These are phyloP conservation scores for Acacia pycnantha DNA, from an alignment of 331 rosid species.

Conservation along the genomic window DNA sequence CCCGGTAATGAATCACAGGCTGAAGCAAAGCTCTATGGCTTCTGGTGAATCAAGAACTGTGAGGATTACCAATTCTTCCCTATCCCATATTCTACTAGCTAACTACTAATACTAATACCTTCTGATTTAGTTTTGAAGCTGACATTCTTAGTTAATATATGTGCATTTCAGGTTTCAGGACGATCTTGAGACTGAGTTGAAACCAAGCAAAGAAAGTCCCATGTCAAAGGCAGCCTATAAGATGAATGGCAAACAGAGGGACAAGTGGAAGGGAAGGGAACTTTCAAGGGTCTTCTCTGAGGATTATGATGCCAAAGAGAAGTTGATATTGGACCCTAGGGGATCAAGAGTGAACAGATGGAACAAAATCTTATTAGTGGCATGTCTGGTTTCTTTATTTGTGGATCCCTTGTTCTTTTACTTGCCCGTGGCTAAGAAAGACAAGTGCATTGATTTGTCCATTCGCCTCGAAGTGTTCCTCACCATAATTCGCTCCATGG, in stretches of 20 bases:
- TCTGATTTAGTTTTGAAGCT: slow-evolving; percentile 20
- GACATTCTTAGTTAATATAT: slow-evolving; percentile 16
- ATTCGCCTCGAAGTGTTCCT: slow-evolving; percentile 37
- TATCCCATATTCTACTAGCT: background rate
- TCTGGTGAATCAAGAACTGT: slow-evolving; percentile 43
- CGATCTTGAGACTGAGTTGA: slow-evolving; percentile 41
- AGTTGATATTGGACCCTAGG: slow-evolving; percentile 53
- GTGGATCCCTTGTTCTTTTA: slow-evolving; percentile 58
- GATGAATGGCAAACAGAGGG: slow-evolving; percentile 15
- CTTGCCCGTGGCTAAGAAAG: slow-evolving; percentile 52
- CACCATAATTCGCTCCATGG: slow-evolving; percentile 46
- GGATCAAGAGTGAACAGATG: slow-evolving; percentile 43
- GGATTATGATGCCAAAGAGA: slow-evolving; percentile 51
- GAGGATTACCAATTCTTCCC: slow-evolving; percentile 37
- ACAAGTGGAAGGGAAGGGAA: slow-evolving; percentile 24
- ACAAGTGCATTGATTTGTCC: slow-evolving; percentile 41
- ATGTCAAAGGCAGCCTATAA: slow-evolving; percentile 14
- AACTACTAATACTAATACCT: background rate
- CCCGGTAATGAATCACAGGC: slow-evolving; percentile 21
- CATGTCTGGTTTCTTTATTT: slow-evolving; percentile 52
- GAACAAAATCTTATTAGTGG: slow-evolving; percentile 56
- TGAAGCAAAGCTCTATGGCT: slow-evolving; percentile 35
- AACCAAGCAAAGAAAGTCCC: slow-evolving; percentile 17
- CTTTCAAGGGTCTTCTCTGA: slow-evolving; percentile 64
- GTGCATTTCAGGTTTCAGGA: slow-evolving; percentile 39